These are phyloP conservation scores for Suillus paluster DNA, from an alignment of 768 basidiomycete species.

Conservation along the genomic window DNA sequence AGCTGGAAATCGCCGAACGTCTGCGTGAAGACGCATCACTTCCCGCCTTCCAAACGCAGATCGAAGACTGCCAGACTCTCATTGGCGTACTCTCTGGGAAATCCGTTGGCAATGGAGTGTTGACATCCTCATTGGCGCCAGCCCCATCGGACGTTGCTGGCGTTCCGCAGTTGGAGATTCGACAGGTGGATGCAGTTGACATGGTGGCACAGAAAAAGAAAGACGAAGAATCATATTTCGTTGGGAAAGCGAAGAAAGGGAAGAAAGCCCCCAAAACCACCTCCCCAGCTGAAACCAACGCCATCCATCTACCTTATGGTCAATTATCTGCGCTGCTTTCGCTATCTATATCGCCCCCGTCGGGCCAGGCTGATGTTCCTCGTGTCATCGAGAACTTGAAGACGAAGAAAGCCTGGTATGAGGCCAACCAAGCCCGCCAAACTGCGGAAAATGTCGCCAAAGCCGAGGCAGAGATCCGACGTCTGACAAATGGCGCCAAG, in stretches of 20 bases:
- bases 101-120: slow-evolving; percentile 46
- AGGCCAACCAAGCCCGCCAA: slow-evolving; percentile 85
- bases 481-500: slow-evolving; percentile 52
- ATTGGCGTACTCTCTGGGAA: slow-evolving; percentile 85
- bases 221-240: slow-evolving; percentile 83
- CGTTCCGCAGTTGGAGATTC: slow-evolving; percentile 81
- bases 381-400: slow-evolving; percentile 89
- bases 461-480: slow-evolving; percentile 76
- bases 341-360: slow-evolving; percentile 90
- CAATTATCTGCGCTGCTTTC: slow-evolving; percentile 86
- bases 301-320: slow-evolving; percentile 75
- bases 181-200: slow-evolving; percentile 82
- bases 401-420: slow-evolving; percentile 94
- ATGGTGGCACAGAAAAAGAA: slow-evolving; percentile 89
- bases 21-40: slow-evolving; percentile 88
- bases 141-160: slow-evolving; percentile 55
- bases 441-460: slow-evolving; percentile 82
- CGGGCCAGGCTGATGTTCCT: slow-evolving; percentile 72
- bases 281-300: slow-evolving; percentile 37
- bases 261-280: slow-evolving; percentile 58
- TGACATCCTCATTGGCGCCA: slow-evolving; percentile 45
- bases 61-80: slow-evolving; percentile 95
- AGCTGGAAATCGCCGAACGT: slow-evolving; percentile 75
- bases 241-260: slow-evolving; percentile 68
- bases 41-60: slow-evolving; percentile 90